phyloP scores from a whole-genome alignment of 2,329 filamentous ascomycete genomes.

The Colletotrichum musicola region DNA sequence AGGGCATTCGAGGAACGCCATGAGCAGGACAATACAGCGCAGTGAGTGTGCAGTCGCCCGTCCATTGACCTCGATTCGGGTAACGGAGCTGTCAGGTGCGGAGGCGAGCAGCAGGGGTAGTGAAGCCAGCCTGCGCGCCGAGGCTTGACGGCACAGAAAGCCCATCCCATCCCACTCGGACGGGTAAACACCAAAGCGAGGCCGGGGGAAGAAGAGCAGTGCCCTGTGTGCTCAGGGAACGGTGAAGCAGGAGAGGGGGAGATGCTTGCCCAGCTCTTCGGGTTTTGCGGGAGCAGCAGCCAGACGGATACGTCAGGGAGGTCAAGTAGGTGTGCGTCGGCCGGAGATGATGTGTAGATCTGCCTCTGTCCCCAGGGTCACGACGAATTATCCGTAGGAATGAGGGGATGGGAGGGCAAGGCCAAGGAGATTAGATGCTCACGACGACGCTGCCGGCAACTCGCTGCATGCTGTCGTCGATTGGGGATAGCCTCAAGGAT shows the following conservation, averaged over 20 bases:
- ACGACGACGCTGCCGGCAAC: slow-evolving; percentile 1
- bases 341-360: slow-evolving; percentile 2
- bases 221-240: slow-evolving; percentile 2
- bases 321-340: not conserved
- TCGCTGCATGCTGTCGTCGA: not conserved
- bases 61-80: not conserved
- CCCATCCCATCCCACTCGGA: slow-evolving; percentile 1
- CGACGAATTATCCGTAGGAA: slow-evolving; percentile 1
- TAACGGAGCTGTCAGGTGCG: slow-evolving; percentile 11
- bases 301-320: not conserved
- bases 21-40: too few species aligned
- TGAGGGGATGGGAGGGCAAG: not conserved
- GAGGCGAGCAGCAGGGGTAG: slow-evolving; percentile 14
- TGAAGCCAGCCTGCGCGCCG: slow-evolving; percentile 10
- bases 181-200: not conserved
- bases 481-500: not conserved
- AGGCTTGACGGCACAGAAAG: slow-evolving; percentile 24
- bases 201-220: not conserved
- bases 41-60: too few species aligned
- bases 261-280: not conserved
- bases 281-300: slow-evolving; percentile 8
- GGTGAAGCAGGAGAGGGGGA: not conserved
- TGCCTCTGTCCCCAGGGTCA: not conserved
- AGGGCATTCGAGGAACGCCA: not conserved
- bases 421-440: not conserved